Percentiles rank a stretch among this genome's conserved stretches.
Conservation (phyloP, 148 eudicot species). For the Nepenthes mirabilis region DNA sequence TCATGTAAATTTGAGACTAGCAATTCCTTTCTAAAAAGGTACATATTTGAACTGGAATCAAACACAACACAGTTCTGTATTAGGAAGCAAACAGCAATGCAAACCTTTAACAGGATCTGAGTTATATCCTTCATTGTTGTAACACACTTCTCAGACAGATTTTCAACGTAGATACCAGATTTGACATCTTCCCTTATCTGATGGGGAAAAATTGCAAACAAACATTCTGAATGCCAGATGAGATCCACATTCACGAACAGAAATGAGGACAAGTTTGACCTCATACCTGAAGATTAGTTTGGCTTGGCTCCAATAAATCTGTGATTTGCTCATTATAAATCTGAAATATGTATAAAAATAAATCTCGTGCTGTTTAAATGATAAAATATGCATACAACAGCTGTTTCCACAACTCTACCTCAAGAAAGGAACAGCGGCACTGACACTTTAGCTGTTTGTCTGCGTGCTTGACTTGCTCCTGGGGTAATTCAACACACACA, state of each 20-base stretch:
- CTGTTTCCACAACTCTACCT: constrained; percentile 32
- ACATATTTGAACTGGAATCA: too few relatives aligned
- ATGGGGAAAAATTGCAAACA: constrained; percentile 1
- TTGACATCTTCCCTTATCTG: constrained; percentile 94
- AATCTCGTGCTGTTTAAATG: background rate
- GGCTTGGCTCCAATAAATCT: constrained; percentile 85
- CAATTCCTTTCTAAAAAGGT: too few relatives aligned
- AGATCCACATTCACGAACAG: constrained; percentile 6
- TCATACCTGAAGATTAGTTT: constrained; percentile 76
- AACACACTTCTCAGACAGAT: constrained; percentile 76
- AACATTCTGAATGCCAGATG: too few relatives aligned
- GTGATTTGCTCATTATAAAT: constrained; percentile 95
- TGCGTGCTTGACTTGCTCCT: constrained; percentile 80
- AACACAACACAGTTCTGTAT: too few relatives aligned
- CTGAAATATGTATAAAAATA: constrained; percentile 24
- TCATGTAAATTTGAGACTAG: too few relatives aligned
- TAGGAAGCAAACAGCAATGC: too few relatives aligned
- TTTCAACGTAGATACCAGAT: constrained; percentile 91
- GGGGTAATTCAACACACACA: too few relatives aligned
- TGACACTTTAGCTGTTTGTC: constrained; percentile 73
- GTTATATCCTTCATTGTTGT: constrained; percentile 70
- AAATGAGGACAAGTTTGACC: constrained; percentile 1
- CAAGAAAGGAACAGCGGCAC: constrained; percentile 95
- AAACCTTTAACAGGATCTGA: constrained; percentile 66
- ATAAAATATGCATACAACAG: background rate